Conservation (phyloP, 306 rosid genomes). For the Phaseolus lunatus region DNA sequence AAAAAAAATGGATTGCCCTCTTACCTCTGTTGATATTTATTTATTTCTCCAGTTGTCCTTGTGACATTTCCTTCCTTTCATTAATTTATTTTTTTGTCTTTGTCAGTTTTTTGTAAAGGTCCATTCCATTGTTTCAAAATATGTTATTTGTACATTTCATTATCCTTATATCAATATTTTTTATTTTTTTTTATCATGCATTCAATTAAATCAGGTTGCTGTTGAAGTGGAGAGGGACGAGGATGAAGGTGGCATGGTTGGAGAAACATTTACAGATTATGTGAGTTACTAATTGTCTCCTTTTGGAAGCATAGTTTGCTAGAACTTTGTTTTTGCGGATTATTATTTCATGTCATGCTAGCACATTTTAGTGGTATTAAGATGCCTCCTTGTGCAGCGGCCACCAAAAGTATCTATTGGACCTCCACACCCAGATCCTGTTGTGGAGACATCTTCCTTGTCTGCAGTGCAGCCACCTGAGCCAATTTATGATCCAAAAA, state of each 20-base stretch:
- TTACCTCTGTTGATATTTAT: not conserved
- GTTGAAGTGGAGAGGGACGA: constrained; percentile 98
- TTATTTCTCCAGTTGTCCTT: constrained; percentile 20
- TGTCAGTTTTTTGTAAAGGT: not conserved
- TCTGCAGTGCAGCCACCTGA: constrained; percentile 99
- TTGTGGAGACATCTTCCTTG: constrained; percentile 97
- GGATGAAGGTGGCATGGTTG: constrained; percentile 94
- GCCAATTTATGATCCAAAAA: constrained; percentile 83
- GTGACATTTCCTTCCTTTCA: constrained; percentile 34
- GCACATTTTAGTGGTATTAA: constrained; percentile 39
- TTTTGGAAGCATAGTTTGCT: constrained; percentile 24
- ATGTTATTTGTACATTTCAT: constrained; percentile 37
- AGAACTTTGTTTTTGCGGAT: constrained; percentile 34
- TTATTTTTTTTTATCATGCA: constrained; percentile 12
- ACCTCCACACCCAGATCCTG: constrained; percentile 93
- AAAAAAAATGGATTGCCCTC: constrained; percentile 15
- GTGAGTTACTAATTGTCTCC: constrained; percentile 63
- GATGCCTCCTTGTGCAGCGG: constrained; percentile 66
- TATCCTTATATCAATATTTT: constrained; percentile 20
- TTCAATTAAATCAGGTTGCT: constrained; percentile 70
- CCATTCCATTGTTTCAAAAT: not conserved
- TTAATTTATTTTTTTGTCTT: constrained; percentile 9
- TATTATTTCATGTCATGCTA: constrained; percentile 43
- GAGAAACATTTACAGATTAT: constrained; percentile 98
- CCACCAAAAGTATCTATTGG: constrained; percentile 97